Evolutionary conservation across 2,329 filamentous ascomycete genomes (phyloP).

Genomic region (Drechslera avenae): DNA sequence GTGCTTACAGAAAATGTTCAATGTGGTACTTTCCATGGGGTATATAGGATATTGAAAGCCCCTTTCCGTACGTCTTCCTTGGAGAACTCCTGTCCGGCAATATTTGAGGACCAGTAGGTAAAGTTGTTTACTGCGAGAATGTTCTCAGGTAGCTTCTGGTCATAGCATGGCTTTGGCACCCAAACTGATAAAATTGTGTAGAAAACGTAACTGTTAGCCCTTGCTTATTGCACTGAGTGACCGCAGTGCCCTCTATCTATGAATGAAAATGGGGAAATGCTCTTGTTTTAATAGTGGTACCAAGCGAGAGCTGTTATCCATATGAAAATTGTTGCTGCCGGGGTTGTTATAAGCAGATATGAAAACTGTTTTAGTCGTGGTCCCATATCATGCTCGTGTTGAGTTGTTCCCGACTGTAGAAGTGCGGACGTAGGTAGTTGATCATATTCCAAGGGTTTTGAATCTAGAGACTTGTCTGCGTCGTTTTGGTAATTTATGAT

Average conservation of each 20-base stretch:
- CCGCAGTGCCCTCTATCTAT: background rate
- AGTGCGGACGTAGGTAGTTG: no score
- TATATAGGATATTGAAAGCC: background rate
- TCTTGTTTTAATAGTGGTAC: background rate
- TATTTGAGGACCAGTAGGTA: background rate
- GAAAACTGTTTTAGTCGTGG: background rate
- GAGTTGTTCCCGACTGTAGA: no score
- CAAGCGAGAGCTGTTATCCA: background rate
- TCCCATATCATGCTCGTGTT: no score
- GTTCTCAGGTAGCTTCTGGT: background rate
- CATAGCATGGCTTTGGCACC: background rate
- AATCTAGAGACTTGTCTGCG: background rate
- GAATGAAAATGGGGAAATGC: background rate
- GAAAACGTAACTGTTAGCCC: background rate
- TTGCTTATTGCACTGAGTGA: background rate
- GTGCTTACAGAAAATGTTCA: background rate
- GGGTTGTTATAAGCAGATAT: background rate
- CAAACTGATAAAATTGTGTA: background rate
- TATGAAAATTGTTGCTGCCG: background rate
- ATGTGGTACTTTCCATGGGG: background rate
- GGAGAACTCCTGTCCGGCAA: background rate
- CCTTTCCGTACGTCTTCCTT: background rate
- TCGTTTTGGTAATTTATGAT: background rate
- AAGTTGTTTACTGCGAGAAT: background rate
- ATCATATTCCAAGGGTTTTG: no score